Evolutionary conservation across 768 basidiomycete genomes (phyloP).

Genomic region (Suillus bovinus): DNA sequence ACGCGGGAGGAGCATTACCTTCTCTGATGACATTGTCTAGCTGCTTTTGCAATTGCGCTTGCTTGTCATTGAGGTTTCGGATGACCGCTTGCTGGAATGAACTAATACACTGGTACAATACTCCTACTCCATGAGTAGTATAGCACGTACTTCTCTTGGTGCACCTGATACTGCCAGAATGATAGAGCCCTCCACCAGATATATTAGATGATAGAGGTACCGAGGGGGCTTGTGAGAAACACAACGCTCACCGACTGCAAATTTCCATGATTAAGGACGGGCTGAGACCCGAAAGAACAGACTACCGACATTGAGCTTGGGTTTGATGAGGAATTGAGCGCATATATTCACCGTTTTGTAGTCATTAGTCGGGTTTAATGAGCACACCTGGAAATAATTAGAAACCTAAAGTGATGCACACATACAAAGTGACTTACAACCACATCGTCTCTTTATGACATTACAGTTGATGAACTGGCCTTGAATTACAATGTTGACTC

Average conservation of each 20-base stretch:
- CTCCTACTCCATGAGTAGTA: neutral
- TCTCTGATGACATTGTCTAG: constrained; percentile 83
- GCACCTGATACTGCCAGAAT: constrained; percentile 90
- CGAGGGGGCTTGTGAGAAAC: neutral
- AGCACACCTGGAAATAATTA: constrained; percentile 58
- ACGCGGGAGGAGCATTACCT: constrained; percentile 45
- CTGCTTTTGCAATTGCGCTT: constrained; percentile 81
- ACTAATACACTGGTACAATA: constrained; percentile 9
- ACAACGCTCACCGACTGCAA: constrained; percentile 60
- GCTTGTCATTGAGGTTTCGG: constrained; percentile 80
- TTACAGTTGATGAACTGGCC: constrained; percentile 4
- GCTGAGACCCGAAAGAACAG: constrained; percentile 78
- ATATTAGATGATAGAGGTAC: constrained; percentile 1
- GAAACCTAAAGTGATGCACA: constrained; percentile 9
- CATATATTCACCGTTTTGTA: constrained; percentile 79
- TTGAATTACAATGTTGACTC: constrained; percentile 6
- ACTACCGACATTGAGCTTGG: constrained; percentile 43
- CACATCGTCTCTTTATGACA: constrained; percentile 52
- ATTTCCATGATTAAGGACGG: constrained; percentile 80
- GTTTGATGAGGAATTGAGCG: constrained; percentile 6
- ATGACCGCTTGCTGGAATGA: constrained; percentile 85
- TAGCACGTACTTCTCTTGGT: constrained; percentile 70
- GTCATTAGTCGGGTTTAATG: constrained; percentile 83
- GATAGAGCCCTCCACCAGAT: constrained; percentile 63
- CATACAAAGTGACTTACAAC: constrained; percentile 51